These are phyloP conservation scores for Passalora sequoiae DNA, from an alignment of 2,329 filamentous ascomycete genomes.

Conservation along the genomic window DNA sequence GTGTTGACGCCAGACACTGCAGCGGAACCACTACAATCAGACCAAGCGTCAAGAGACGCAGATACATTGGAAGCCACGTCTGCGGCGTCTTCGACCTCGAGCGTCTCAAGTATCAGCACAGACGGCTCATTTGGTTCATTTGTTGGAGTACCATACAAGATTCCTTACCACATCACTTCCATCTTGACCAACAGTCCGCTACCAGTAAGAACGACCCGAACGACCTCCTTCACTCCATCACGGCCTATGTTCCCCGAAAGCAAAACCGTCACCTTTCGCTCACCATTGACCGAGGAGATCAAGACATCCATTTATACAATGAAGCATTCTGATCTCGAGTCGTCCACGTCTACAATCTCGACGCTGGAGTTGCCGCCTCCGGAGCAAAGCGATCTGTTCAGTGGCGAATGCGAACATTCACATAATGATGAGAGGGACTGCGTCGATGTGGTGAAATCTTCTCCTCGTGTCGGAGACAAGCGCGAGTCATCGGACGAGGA, in stretches of 20 bases:
- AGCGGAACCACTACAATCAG: slow-evolving; percentile 9
- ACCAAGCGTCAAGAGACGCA: slow-evolving; percentile 7
- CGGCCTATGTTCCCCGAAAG: slow-evolving; percentile 49
- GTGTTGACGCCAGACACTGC: slow-evolving; percentile 33
- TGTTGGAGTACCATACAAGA: slow-evolving; percentile 41
- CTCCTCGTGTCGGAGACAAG: slow-evolving; percentile 35
- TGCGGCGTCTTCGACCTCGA: slow-evolving; percentile 34
- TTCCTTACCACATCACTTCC: slow-evolving; percentile 42
- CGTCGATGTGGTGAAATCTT: slow-evolving; percentile 5
- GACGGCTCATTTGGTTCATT: slow-evolving; percentile 23
- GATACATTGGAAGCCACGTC: slow-evolving; percentile 33
- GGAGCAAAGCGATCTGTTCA: slow-evolving; percentile 1
- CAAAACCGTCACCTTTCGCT: slow-evolving; percentile 55
- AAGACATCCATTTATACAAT: slow-evolving; percentile 51
- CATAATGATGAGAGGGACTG: slow-evolving; percentile 6
- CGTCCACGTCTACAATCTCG: slow-evolving; percentile 33
- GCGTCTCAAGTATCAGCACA: slow-evolving; percentile 29
- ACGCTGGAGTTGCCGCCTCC: slow-evolving; percentile 25
- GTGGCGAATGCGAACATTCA: slow-evolving; percentile 1
- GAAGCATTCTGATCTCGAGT: slow-evolving; percentile 52
- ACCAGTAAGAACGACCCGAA: slow-evolving; percentile 25
- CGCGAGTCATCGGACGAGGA: slow-evolving; percentile 48
- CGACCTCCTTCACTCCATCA: slow-evolving; percentile 33
- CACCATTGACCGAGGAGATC: slow-evolving; percentile 55
- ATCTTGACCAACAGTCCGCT: slow-evolving; percentile 45